Percentiles rank a stretch among this genome's conserved stretches.
Evolutionary conservation across 371 early-diverging fungal species (phyloP).

Genomic region (Rhizopus delemar): DNA sequence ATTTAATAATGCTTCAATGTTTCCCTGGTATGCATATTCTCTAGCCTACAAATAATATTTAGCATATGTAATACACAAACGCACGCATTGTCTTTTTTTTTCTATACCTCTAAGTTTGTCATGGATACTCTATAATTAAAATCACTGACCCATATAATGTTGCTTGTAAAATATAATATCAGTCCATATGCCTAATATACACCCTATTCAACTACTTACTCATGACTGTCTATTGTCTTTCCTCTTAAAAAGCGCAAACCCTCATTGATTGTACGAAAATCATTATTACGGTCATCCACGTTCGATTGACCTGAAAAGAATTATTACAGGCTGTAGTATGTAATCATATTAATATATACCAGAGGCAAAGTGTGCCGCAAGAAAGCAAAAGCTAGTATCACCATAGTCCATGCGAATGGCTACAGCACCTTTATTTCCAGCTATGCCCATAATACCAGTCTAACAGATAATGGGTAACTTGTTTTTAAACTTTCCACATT

Average conservation of each 20-base stretch:
- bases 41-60: constrained; percentile 28
- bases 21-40: constrained; percentile 30
- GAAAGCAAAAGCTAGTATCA: constrained; percentile 87
- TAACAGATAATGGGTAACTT: constrained; percentile 16
- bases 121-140: constrained; percentile 85
- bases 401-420: constrained; percentile 83
- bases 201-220: constrained; percentile 44
- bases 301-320: constrained; percentile 55
- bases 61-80: neutral
- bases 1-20: constrained; percentile 43
- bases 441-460: constrained; percentile 82
- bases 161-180: constrained; percentile 35
- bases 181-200: neutral
- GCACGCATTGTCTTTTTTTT: neutral
- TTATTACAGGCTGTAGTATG: too few species aligned
- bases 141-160: constrained; percentile 88
- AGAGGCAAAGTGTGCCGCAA: constrained; percentile 93
- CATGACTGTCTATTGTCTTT: constrained; percentile 69
- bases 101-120: constrained; percentile 67
- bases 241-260: constrained; percentile 75
- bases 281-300: constrained; percentile 82
- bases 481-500: neutral
- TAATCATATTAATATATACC: constrained; percentile 42
- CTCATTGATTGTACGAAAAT: constrained; percentile 78
- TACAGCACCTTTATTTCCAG: constrained; percentile 90